phyloP scores from a whole-genome alignment of 2,329 filamentous ascomycete species.

The Colletotrichum kahawae region DNA sequence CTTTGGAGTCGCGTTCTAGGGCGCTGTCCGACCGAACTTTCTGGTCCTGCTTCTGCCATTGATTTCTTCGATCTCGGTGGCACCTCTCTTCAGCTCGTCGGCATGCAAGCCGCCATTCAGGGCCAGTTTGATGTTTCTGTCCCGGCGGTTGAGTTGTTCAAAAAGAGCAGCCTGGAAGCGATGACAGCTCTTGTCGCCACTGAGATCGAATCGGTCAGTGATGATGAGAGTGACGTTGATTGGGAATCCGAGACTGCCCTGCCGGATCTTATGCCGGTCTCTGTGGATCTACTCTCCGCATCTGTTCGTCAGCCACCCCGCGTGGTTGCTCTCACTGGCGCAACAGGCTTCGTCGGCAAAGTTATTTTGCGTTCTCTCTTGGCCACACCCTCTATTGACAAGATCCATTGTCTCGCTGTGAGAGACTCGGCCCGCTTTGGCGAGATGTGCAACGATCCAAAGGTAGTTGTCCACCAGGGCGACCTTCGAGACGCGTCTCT shows the following conservation, averaged over 20 bases:
- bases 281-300: background rate
- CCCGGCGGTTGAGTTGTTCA: background rate
- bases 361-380: conserved; percentile 7
- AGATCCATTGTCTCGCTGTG: conserved; percentile 21
- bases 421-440: background rate
- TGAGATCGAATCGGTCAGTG: background rate
- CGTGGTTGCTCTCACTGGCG: conserved; percentile 19
- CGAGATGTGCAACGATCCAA: conserved; percentile 17
- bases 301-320: background rate
- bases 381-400: background rate
- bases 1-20: background rate
- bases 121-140: background rate
- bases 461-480: conserved; percentile 39
- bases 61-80: background rate
- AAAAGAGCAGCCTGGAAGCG: background rate
- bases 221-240: background rate
- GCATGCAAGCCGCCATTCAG: background rate
- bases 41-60: background rate
- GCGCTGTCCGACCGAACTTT: background rate
- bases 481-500: conserved; percentile 38
- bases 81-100: background rate
- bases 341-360: conserved; percentile 23
- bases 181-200: background rate
- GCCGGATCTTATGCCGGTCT: background rate
- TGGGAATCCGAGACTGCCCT: background rate